Percentiles rank a stretch among this genome's conserved stretches.
Conservation (phyloP, 208 protist genomes). For the Lotmaria passim region DNA sequence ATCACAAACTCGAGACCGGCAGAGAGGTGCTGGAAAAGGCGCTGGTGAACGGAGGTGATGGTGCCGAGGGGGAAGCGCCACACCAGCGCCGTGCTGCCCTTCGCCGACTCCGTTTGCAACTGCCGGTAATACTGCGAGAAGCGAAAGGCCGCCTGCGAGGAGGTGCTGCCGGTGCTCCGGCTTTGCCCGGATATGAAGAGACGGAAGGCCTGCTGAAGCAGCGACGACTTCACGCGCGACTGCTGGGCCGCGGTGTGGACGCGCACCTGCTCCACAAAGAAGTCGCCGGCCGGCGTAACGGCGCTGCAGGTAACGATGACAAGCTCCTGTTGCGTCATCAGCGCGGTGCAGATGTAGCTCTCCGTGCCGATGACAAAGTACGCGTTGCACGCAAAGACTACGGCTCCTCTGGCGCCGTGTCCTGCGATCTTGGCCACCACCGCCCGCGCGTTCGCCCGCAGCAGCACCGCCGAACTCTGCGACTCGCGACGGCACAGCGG, state of each 20-base stretch:
- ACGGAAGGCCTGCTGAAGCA: constrained; percentile 52
- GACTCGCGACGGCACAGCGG: constrained; percentile 29
- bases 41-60: constrained; percentile 56
- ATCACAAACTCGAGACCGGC: constrained; percentile 68
- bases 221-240: constrained; percentile 37
- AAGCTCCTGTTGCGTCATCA: constrained; percentile 61
- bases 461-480: constrained; percentile 2
- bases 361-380: constrained; percentile 67
- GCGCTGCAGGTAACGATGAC: constrained; percentile 70
- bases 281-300: constrained; percentile 58
- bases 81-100: constrained; percentile 48
- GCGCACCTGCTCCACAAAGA: constrained; percentile 55
- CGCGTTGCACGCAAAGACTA: constrained; percentile 64
- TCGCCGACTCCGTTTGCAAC: constrained; percentile 52
- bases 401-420: constrained; percentile 2
- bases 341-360: constrained; percentile 57
- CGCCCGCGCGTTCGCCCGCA: constrained; percentile 45
- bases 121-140: constrained; percentile 83
- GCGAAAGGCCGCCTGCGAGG: constrained; percentile 55
- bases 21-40: constrained; percentile 72
- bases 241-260: constrained; percentile 53
- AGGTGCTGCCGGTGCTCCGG: constrained; percentile 28
- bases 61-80: constrained; percentile 60
- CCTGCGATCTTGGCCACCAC: constrained; percentile 57
- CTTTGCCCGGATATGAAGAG: constrained; percentile 43